Evolutionary conservation across 768 basidiomycete species (phyloP).

Genomic region (Amanita fuliginea): DNA sequence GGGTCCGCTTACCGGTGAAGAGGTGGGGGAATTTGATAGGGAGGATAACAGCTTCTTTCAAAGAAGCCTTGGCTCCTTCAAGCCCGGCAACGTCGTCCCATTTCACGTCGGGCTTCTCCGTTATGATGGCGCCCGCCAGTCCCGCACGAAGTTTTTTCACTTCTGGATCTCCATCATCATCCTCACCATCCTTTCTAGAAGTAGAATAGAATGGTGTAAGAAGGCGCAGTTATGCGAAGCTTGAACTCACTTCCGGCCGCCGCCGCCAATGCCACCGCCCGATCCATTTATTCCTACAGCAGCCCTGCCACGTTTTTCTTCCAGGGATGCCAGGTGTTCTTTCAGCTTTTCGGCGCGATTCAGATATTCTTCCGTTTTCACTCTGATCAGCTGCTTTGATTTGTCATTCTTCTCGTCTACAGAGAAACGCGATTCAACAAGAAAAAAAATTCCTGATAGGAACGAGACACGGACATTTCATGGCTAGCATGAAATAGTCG

Average conservation of each 20-base stretch:
- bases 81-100: slow-evolving; percentile 99
- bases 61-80: slow-evolving; percentile 86
- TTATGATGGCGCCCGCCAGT: slow-evolving; percentile 76
- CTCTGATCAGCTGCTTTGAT: slow-evolving; percentile 73
- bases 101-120: slow-evolving; percentile 90
- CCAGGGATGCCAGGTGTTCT: slow-evolving; percentile 55
- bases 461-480: slow-evolving; percentile 57
- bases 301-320: slow-evolving; percentile 49
- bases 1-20: slow-evolving; percentile 96
- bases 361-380: slow-evolving; percentile 88
- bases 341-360: slow-evolving; percentile 87
- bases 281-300: slow-evolving; percentile 39
- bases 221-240: background rate
- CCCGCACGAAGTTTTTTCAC: slow-evolving; percentile 94
- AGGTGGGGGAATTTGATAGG: slow-evolving; percentile 99
- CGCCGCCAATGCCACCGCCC: slow-evolving; percentile 25
- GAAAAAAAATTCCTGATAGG: background rate
- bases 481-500: slow-evolving; percentile 97
- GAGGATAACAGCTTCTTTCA: slow-evolving; percentile 98
- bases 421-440: background rate
- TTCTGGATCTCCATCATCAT: slow-evolving; percentile 82
- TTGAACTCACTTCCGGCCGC: slow-evolving; percentile 32
- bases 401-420: slow-evolving; percentile 92
- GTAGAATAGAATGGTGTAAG: background rate
- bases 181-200: slow-evolving; percentile 33